Conservation (phyloP, 306 rosid species). For the Vachellia pachyceras region DNA sequence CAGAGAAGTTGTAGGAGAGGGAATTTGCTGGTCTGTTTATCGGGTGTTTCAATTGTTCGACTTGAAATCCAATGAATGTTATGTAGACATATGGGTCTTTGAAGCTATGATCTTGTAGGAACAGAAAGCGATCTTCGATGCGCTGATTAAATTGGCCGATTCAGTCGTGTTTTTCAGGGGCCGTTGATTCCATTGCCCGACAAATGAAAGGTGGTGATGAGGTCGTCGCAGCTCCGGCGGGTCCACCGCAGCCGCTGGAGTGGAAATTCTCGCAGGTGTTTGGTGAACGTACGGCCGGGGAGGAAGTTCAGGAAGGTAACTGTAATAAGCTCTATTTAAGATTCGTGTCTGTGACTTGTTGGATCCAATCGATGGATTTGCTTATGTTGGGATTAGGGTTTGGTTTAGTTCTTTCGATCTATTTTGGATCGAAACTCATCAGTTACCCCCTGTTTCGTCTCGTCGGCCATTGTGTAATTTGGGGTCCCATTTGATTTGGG, state of each 20-base stretch:
- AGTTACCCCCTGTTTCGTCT: slow-evolving; percentile 28
- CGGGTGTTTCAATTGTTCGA: slow-evolving; percentile 64
- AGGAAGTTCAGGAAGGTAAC: slow-evolving; percentile 99
- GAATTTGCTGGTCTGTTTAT: slow-evolving; percentile 32
- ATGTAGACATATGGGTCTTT: slow-evolving; percentile 49
- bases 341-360: slow-evolving; percentile 13
- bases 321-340: slow-evolving; percentile 19
- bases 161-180: slow-evolving; percentile 27
- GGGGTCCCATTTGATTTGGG: slow-evolving; percentile 44
- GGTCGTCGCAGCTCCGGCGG: slow-evolving; percentile 79
- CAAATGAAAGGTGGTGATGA: slow-evolving; percentile 94
- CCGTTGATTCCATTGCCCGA: slow-evolving; percentile 54
- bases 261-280: slow-evolving; percentile 99
- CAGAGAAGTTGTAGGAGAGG: slow-evolving; percentile 28
- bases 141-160: slow-evolving; percentile 56
- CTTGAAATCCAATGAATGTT: slow-evolving; percentile 58
- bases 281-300: slow-evolving; percentile 97
- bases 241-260: slow-evolving; percentile 76
- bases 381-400: slow-evolving; percentile 63
- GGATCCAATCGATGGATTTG: slow-evolving; percentile 72
- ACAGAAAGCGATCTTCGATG: slow-evolving; percentile 73
- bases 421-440: slow-evolving; percentile 52
- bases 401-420: slow-evolving; percentile 60
- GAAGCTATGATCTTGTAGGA: slow-evolving; percentile 69
- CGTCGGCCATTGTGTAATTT: slow-evolving; percentile 39